Percentiles rank a stretch among this genome's conserved stretches.
phyloP scores from a whole-genome alignment of 345 rosid species.

The Brassica juncea region DNA sequence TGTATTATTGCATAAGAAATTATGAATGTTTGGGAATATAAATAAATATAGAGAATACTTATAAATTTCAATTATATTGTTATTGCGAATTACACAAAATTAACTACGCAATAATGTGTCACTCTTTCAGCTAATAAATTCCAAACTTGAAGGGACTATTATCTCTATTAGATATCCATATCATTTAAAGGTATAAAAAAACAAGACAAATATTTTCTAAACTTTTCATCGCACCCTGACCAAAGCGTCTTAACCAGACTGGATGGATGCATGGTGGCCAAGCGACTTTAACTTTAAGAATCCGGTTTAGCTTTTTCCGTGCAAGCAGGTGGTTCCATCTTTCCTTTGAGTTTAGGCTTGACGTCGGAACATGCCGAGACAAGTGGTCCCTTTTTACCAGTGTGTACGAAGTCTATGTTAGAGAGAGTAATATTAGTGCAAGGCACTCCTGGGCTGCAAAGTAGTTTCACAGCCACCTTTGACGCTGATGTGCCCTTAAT shows the following conservation, averaged over 20 bases:
- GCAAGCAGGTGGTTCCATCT: constrained; percentile 24
- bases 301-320: constrained; percentile 15
- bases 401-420: constrained; percentile 44
- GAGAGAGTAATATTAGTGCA: constrained; percentile 43
- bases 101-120: neutral
- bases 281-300: neutral
- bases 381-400: constrained; percentile 38
- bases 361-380: constrained; percentile 45
- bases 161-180: neutral
- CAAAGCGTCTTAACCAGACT: neutral
- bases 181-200: neutral
- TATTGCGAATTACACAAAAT: neutral
- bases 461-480: constrained; percentile 43
- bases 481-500: constrained; percentile 54
- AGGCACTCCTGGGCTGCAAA: constrained; percentile 48
- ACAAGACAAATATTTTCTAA: neutral
- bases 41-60: neutral
- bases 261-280: constrained; percentile 8
- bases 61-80: neutral
- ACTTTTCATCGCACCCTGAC: constrained; percentile 3
- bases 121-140: neutral
- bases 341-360: constrained; percentile 34
- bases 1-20: neutral
- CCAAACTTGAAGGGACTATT: constrained; percentile 12
- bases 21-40: neutral